phyloP scores from a whole-genome alignment of 2,329 filamentous ascomycete genomes.

The Xylaria sp. region DNA sequence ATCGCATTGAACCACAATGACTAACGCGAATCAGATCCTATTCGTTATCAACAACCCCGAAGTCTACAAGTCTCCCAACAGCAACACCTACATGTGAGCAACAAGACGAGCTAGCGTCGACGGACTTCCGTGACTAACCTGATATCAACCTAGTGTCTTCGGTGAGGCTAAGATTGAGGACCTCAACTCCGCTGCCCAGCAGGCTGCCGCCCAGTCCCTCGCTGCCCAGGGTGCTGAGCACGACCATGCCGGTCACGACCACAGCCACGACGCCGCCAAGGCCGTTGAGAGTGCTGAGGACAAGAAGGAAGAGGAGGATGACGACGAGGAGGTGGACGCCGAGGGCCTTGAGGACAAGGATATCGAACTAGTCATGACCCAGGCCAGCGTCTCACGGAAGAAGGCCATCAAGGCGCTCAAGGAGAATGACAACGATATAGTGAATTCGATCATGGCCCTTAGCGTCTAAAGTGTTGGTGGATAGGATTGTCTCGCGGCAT shows the following conservation, averaged over 20 bases:
- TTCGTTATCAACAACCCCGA: slow-evolving; percentile 99
- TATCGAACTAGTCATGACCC: slow-evolving; percentile 98
- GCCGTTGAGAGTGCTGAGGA: slow-evolving; percentile 56
- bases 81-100: slow-evolving; percentile 99
- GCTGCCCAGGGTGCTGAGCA: slow-evolving; percentile 64
- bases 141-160: slow-evolving; percentile 66
- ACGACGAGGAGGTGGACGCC: slow-evolving; percentile 95
- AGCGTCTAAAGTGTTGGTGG: slow-evolving; percentile 56
- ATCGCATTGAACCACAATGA: slow-evolving; percentile 1
- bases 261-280: slow-evolving; percentile 65
- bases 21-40: slow-evolving; percentile 64
- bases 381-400: slow-evolving; percentile 93
- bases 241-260: slow-evolving; percentile 57
- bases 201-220: slow-evolving; percentile 91
- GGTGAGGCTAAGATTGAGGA: slow-evolving; percentile 99
- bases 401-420: slow-evolving; percentile 98
- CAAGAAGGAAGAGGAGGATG: slow-evolving; percentile 76
- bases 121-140: slow-evolving; percentile 14
- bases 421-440: slow-evolving; percentile 99
- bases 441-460: slow-evolving; percentile 99
- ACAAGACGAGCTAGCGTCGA: background rate
- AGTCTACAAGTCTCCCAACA: slow-evolving; percentile 98
- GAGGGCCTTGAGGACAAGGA: slow-evolving; percentile 96
- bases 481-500: background rate
- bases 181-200: slow-evolving; percentile 96